Conservation (phyloP, 2,329 filamentous ascomycete species). For the Coniella vitis region DNA sequence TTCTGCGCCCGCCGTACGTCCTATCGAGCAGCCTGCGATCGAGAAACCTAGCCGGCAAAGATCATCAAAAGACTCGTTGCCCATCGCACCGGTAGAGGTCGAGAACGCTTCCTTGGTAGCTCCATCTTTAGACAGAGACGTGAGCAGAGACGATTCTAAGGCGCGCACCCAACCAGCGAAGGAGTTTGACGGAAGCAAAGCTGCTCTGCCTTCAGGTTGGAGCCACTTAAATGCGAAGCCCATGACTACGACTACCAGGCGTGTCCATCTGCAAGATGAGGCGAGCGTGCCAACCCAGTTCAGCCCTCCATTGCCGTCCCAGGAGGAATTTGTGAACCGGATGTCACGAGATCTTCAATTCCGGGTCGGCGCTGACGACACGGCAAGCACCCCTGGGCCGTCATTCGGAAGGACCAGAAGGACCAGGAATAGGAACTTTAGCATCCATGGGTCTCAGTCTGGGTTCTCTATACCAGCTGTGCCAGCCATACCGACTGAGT, state of each 20-base stretch:
- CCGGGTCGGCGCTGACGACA: background rate
- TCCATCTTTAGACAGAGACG: background rate
- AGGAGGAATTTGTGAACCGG: conserved; percentile 1
- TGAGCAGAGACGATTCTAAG: background rate
- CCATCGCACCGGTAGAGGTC: no score
- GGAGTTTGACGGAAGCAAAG: background rate
- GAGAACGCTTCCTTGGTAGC: background rate
- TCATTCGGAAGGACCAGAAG: background rate
- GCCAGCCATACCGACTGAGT: background rate
- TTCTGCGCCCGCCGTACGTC: no score
- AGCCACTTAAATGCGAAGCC: background rate
- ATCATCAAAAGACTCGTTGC: no score
- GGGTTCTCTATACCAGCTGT: background rate
- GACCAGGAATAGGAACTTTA: conserved; percentile 4
- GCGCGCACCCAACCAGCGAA: background rate
- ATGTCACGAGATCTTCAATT: background rate
- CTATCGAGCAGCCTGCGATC: no score
- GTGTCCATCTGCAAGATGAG: background rate
- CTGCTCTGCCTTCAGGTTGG: background rate
- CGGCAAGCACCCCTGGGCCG: background rate
- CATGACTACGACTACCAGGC: background rate
- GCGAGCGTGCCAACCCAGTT: background rate
- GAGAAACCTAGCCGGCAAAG: no score
- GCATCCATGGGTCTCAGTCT: background rate
- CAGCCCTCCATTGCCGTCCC: background rate